A percentile compares a stretch with the other conserved stretches of the same genome.
phyloP scores from a whole-genome alignment of 2,329 filamentous ascomycete genomes.

The Cladosporium cucumerinum region DNA sequence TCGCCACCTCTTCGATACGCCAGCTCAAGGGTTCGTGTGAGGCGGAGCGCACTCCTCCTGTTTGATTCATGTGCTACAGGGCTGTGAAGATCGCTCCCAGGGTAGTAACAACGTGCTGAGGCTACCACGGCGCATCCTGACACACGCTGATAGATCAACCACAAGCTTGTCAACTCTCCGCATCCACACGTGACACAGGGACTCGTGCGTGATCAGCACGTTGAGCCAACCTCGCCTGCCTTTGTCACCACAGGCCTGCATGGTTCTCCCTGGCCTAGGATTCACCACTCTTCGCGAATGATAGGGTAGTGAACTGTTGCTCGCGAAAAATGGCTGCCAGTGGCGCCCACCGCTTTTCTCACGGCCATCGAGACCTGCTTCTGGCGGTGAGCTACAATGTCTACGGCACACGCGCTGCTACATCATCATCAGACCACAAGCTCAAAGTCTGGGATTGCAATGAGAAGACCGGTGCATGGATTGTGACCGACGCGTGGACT shows the following conservation, averaged over 20 bases:
- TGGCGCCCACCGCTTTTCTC: slow-evolving; percentile 58
- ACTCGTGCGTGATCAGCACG: slow-evolving; percentile 2
- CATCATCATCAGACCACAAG: slow-evolving; percentile 86
- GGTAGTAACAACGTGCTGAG: neutral
- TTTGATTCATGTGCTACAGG: slow-evolving; percentile 5
- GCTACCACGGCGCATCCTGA: neutral
- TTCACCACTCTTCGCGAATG: neutral
- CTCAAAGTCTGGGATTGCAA: slow-evolving; percentile 88
- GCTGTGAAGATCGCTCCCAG: neutral
- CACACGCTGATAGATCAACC: neutral
- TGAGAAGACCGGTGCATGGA: slow-evolving; percentile 70
- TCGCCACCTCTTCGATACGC: neutral
- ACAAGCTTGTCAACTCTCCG: neutral
- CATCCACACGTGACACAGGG: neutral
- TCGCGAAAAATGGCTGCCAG: slow-evolving; percentile 25
- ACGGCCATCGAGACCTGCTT: slow-evolving; percentile 76
- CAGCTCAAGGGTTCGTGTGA: neutral
- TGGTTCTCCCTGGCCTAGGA: neutral
- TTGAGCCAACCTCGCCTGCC: neutral
- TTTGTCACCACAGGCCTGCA: slow-evolving; percentile 6
- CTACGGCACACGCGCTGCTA: slow-evolving; percentile 87
- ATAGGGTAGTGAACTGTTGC: neutral
- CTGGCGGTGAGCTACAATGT: slow-evolving; percentile 86
- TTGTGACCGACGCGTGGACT: slow-evolving; percentile 79
- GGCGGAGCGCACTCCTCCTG: neutral